A percentile compares a stretch with the other conserved stretches of the same genome.
These are phyloP conservation scores for Dryas octopetala DNA, from an alignment of 306 rosid species.

Conservation along the genomic window DNA sequence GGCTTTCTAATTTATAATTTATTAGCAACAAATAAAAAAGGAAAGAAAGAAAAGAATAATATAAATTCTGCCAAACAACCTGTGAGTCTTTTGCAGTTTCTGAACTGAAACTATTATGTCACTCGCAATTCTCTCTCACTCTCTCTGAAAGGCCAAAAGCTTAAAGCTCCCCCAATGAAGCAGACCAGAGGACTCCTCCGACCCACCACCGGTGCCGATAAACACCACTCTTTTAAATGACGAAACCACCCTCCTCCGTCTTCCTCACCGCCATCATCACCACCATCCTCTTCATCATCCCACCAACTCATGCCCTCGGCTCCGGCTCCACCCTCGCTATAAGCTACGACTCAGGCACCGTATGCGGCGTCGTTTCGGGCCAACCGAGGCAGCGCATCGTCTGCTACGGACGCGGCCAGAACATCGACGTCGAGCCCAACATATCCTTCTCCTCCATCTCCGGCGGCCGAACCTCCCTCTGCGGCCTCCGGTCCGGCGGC, in stretches of 20 bases:
- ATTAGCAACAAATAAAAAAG: not conserved
- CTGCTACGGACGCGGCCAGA: constrained; percentile 55
- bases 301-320: constrained; percentile 53
- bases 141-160: constrained; percentile 6
- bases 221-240: constrained; percentile 49
- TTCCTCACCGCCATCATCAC: not conserved
- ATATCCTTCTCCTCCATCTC: constrained; percentile 55
- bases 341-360: constrained; percentile 48
- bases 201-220: constrained; percentile 37
- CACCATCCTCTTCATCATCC: constrained; percentile 13
- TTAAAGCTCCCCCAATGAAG: constrained; percentile 54
- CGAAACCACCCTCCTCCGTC: constrained; percentile 40
- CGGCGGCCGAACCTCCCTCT: constrained; percentile 64
- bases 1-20: too few species aligned
- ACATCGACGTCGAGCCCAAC: constrained; percentile 40
- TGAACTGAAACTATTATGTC: not conserved
- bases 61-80: constrained; percentile 1
- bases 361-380: constrained; percentile 67
- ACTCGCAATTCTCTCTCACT: not conserved
- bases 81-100: not conserved
- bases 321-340: constrained; percentile 75
- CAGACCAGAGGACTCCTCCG: constrained; percentile 27
- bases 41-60: not conserved
- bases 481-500: constrained; percentile 70
- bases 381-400: constrained; percentile 47